Evolutionary conservation across 371 early-diverging fungal genomes (phyloP).

Genomic region (Mortierella sp.): DNA sequence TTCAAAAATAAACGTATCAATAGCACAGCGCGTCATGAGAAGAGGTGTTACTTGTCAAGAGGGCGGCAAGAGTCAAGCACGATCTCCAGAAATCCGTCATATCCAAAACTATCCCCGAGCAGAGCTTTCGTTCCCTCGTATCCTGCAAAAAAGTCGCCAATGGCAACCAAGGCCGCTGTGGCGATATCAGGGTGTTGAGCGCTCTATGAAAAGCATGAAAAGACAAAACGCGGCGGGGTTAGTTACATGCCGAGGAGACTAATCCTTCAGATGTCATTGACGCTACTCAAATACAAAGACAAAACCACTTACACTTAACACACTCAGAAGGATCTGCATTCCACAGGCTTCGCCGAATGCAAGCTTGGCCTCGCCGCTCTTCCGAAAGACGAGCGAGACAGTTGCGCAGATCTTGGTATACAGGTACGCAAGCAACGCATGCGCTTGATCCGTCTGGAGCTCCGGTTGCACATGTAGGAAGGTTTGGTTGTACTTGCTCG

Average conservation of each 20-base stretch:
- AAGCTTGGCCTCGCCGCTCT: slow-evolving; percentile 27
- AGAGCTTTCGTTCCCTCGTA: slow-evolving; percentile 56
- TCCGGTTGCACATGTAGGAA: slow-evolving; percentile 41
- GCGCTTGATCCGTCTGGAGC: slow-evolving; percentile 47
- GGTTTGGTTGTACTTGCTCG: slow-evolving; percentile 24
- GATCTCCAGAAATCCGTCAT: slow-evolving; percentile 60
- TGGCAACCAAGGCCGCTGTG: slow-evolving; percentile 58
- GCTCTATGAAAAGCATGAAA: slow-evolving; percentile 23
- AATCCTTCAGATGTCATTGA: neutral
- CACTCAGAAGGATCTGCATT: slow-evolving; percentile 49
- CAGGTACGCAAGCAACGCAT: slow-evolving; percentile 43
- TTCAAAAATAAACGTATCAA: too few relatives aligned
- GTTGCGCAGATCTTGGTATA: slow-evolving; percentile 54
- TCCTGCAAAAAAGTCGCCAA: slow-evolving; percentile 61
- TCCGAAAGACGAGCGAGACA: slow-evolving; percentile 47
- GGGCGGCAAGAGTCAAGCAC: slow-evolving; percentile 56
- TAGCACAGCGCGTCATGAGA: neutral
- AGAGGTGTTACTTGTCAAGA: slow-evolving; percentile 57
- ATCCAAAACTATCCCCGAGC: slow-evolving; percentile 56
- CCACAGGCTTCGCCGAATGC: slow-evolving; percentile 55
- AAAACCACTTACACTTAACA: slow-evolving; percentile 37
- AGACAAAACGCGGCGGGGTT: neutral
- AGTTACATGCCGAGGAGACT: slow-evolving; percentile 4
- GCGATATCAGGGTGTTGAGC: slow-evolving; percentile 58
- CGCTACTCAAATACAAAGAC: too few relatives aligned